phyloP scores from a whole-genome alignment of 140 eudicot species.

The Bidens hawaiensis region DNA sequence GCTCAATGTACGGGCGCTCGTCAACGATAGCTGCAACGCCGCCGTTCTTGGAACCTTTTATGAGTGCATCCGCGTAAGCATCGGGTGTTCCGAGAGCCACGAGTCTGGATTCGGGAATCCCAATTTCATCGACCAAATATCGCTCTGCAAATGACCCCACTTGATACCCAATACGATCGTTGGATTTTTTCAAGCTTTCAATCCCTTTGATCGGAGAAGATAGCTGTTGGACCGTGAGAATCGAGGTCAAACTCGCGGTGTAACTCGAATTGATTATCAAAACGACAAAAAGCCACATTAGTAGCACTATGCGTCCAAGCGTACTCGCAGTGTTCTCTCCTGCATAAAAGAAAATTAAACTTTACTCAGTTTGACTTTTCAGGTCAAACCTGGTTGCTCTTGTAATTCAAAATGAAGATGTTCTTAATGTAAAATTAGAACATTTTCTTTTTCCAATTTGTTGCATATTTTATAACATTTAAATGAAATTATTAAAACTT shows the following conservation, averaged over 20 bases:
- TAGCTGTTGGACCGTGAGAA: conserved; percentile 80
- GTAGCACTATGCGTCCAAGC: conserved; percentile 64
- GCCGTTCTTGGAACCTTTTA: conserved; percentile 50
- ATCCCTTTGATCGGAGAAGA: conserved; percentile 70
- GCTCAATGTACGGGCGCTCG: conserved; percentile 70
- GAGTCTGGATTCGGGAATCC: conserved; percentile 56
- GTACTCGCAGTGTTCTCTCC: conserved; percentile 74
- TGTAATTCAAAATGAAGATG: background rate
- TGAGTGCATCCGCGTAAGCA: conserved; percentile 62
- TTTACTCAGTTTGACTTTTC: conserved; percentile 1
- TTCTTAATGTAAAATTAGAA: background rate
- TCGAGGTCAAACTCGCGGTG: conserved; percentile 81
- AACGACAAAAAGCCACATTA: conserved; percentile 85
- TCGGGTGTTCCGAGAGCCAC: conserved; percentile 61
- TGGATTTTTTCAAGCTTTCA: conserved; percentile 36
- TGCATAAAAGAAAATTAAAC: conserved; percentile 25
- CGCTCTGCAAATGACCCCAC: conserved; percentile 73
- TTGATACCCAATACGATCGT: conserved; percentile 71
- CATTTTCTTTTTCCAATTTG: background rate
- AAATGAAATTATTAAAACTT: background rate
- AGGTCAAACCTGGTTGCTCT: conserved; percentile 9
- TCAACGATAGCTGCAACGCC: conserved; percentile 82
- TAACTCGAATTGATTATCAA: conserved; percentile 72
- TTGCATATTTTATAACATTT: too few relatives aligned
- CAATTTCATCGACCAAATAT: conserved; percentile 55